Percentiles rank a stretch among this genome's conserved stretches.
phyloP scores from a whole-genome alignment of 1,284 basidiomycete genomes.

The Boletus mariae region DNA sequence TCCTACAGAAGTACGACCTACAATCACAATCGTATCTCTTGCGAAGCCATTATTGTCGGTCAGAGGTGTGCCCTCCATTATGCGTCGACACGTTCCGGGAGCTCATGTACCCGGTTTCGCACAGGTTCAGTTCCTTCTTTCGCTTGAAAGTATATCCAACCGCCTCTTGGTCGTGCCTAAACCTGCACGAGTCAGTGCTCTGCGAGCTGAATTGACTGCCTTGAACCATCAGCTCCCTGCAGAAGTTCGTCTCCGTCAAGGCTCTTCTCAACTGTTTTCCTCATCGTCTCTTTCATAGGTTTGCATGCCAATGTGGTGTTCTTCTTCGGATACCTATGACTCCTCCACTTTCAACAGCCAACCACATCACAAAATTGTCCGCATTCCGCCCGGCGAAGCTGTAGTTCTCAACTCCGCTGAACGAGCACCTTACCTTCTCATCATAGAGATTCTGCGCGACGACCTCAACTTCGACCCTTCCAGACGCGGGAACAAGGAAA shows the following conservation, averaged over 20 bases:
- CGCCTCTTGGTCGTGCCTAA: slow-evolving; percentile 90
- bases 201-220: slow-evolving; percentile 93
- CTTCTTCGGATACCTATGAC: slow-evolving; percentile 58
- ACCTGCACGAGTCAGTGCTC: slow-evolving; percentile 89
- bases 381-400: slow-evolving; percentile 96
- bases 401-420: slow-evolving; percentile 99
- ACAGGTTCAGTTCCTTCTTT: slow-evolving; percentile 82
- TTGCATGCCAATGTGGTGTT: slow-evolving; percentile 98
- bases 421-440: slow-evolving; percentile 88
- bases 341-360: slow-evolving; percentile 39
- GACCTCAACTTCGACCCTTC: slow-evolving; percentile 94
- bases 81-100: background rate
- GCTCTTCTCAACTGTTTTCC: slow-evolving; percentile 2
- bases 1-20: slow-evolving; percentile 65
- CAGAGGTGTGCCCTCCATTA: slow-evolving; percentile 58
- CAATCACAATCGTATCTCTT: slow-evolving; percentile 73
- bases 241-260: slow-evolving; percentile 53
- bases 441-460: slow-evolving; percentile 88
- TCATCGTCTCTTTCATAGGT: slow-evolving; percentile 46
- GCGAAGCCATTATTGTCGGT: slow-evolving; percentile 86
- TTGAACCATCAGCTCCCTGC: slow-evolving; percentile 96
- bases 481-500: slow-evolving; percentile 81
- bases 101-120: slow-evolving; percentile 3
- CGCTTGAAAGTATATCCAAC: slow-evolving; percentile 91
- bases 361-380: slow-evolving; percentile 92